These are phyloP conservation scores for Chimonanthus praecox DNA, from an alignment of 164 flowering plant genomes.

Conservation along the genomic window DNA sequence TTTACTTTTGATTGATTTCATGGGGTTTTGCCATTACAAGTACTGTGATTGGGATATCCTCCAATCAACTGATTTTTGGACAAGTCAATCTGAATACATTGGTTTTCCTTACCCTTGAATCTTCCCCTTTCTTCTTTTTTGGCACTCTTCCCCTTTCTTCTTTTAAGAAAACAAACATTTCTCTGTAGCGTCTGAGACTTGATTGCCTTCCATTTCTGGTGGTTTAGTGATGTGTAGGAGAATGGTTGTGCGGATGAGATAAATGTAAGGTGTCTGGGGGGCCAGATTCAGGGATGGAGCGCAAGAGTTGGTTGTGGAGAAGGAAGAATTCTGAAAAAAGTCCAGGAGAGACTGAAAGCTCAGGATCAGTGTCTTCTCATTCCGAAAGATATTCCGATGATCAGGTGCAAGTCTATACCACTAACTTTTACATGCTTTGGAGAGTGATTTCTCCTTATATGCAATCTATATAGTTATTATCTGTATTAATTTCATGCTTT, in stretches of 20 bases:
- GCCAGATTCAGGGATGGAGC: slow-evolving; percentile 30
- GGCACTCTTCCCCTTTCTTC: background rate
- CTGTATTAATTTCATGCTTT: background rate
- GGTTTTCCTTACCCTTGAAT: background rate
- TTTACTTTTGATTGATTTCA: background rate
- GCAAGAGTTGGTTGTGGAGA: slow-evolving; percentile 54
- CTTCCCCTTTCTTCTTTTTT: background rate
- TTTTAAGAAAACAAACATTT: background rate
- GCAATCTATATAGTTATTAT: too few relatives aligned
- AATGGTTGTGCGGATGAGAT: slow-evolving; percentile 24
- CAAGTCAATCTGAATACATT: background rate
- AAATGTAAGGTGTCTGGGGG: slow-evolving; percentile 10
- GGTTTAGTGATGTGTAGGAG: background rate
- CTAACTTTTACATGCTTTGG: background rate
- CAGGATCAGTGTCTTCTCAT: slow-evolving; percentile 53
- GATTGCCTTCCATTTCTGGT: background rate
- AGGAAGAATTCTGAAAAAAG: slow-evolving; percentile 45
- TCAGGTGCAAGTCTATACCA: slow-evolving; percentile 26
- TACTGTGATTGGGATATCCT: background rate
- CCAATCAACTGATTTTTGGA: background rate
- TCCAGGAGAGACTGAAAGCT: slow-evolving; percentile 57
- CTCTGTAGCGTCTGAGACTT: background rate
- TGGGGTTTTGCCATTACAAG: background rate
- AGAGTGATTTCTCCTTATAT: background rate
- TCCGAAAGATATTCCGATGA: slow-evolving; percentile 56